Percentiles rank a stretch among this genome's conserved stretches.
Evolutionary conservation across 225 moss, liverwort and hornwort species (phyloP).

Genomic region (Asterella californica): DNA sequence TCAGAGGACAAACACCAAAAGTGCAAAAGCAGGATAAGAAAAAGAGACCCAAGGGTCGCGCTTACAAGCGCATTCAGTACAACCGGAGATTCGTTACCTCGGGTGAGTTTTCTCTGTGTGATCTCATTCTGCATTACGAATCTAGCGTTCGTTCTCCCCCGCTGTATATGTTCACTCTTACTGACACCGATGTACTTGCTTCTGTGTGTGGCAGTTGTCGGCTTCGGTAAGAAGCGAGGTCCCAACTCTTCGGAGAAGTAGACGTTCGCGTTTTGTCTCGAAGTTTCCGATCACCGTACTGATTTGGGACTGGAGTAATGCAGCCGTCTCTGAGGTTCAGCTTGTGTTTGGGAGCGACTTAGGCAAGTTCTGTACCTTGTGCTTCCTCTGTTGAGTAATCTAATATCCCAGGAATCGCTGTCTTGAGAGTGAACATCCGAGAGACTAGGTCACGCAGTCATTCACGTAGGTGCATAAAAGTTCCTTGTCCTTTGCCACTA

Average conservation of each 20-base stretch:
- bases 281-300: background rate
- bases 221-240: slow-evolving; percentile 77
- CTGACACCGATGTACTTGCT: background rate
- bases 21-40: slow-evolving; percentile 78
- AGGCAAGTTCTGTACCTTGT: background rate
- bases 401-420: no score
- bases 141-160: background rate
- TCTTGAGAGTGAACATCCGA: no score
- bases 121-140: background rate
- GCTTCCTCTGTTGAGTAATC: no score
- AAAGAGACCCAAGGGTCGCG: slow-evolving; percentile 73
- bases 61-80: slow-evolving; percentile 79
- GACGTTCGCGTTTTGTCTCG: background rate
- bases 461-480: no score
- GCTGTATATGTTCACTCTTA: background rate
- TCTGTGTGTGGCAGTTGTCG: slow-evolving; percentile 45
- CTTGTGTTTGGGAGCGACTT: background rate
- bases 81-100: slow-evolving; percentile 76
- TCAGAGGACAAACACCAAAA: slow-evolving; percentile 76
- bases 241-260: slow-evolving; percentile 73
- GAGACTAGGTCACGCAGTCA: no score
- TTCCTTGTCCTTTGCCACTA: background rate
- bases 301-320: background rate
- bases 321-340: no score
- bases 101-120: slow-evolving; percentile 24